Percentiles rank a stretch among this genome's conserved stretches.
These are phyloP conservation scores for Leccinum arenicola DNA, from an alignment of 768 basidiomycete species.

Conservation along the genomic window DNA sequence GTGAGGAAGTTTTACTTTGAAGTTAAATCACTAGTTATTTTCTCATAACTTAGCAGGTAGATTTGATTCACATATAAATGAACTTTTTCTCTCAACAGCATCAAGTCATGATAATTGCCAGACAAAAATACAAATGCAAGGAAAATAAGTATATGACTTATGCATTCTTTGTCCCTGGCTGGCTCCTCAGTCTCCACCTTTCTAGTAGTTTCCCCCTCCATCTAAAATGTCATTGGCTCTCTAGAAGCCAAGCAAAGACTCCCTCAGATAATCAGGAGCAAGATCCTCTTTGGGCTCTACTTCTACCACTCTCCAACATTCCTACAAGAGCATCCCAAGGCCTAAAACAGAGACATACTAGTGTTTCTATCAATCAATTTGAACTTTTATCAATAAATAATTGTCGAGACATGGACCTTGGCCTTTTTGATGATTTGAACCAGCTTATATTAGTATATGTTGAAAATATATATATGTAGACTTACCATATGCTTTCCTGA, in stretches of 20 bases:
- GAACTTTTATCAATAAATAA: neutral
- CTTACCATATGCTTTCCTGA: neutral
- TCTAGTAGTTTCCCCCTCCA: neutral
- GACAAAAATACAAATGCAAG: too few species aligned
- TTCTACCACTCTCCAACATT: neutral
- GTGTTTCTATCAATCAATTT: neutral
- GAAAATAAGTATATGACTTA: too few species aligned
- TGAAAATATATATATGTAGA: neutral
- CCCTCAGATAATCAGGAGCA: neutral
- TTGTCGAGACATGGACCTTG: neutral
- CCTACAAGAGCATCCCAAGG: neutral
- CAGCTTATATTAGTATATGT: neutral
- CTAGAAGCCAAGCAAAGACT: neutral
- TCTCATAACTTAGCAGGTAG: too few species aligned
- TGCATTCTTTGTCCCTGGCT: too few species aligned
- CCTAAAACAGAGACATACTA: neutral
- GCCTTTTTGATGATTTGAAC: neutral
- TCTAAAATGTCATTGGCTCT: neutral
- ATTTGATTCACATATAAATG: too few species aligned
- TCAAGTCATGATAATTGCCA: too few species aligned
- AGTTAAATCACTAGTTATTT: too few species aligned
- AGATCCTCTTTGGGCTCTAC: neutral
- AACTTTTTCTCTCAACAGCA: too few species aligned
- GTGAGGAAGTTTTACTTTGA: too few species aligned
- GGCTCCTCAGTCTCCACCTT: too few species aligned